Evolutionary conservation across 2,329 filamentous ascomycete species (phyloP).

Genomic region (Fonsecaea monophora): DNA sequence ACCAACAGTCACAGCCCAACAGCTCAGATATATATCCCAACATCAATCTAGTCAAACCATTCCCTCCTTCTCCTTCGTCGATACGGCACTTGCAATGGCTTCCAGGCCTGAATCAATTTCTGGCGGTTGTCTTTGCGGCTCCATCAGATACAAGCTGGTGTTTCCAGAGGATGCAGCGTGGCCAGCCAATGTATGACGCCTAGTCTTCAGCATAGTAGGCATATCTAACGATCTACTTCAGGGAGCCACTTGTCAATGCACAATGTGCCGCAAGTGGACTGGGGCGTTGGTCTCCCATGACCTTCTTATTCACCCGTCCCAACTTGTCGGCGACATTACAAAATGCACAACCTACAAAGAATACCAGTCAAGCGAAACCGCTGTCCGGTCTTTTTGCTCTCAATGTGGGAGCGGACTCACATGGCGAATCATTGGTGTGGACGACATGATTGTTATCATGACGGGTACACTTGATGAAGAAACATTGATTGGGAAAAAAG

Average conservation of each 20-base stretch:
- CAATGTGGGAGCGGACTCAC: slow-evolving; percentile 33
- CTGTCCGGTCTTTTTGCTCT: slow-evolving; percentile 29
- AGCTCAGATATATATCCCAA: neutral
- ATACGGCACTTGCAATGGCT: slow-evolving; percentile 16
- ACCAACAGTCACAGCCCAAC: neutral
- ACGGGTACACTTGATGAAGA: slow-evolving; percentile 32
- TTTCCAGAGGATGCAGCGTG: slow-evolving; percentile 25
- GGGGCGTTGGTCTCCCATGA: slow-evolving; percentile 29
- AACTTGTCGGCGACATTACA: slow-evolving; percentile 29
- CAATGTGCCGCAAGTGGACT: slow-evolving; percentile 34
- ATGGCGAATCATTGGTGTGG: slow-evolving; percentile 30
- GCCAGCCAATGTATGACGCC: slow-evolving; percentile 29
- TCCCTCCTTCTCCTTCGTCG: neutral
- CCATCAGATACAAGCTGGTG: slow-evolving; percentile 29
- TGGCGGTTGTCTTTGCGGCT: slow-evolving; percentile 33
- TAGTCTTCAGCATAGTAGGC: neutral
- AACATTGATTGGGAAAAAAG: slow-evolving; percentile 30
- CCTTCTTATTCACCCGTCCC: slow-evolving; percentile 26
- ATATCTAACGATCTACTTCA: slow-evolving; percentile 1
- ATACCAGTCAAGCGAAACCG: slow-evolving; percentile 28
- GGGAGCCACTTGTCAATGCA: slow-evolving; percentile 31
- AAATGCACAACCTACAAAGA: slow-evolving; percentile 29
- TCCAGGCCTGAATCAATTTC: slow-evolving; percentile 23
- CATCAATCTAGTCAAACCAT: neutral
- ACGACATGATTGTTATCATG: slow-evolving; percentile 28